phyloP scores from a whole-genome alignment of 2,329 filamentous ascomycete species.

The Colletotrichum karsti region DNA sequence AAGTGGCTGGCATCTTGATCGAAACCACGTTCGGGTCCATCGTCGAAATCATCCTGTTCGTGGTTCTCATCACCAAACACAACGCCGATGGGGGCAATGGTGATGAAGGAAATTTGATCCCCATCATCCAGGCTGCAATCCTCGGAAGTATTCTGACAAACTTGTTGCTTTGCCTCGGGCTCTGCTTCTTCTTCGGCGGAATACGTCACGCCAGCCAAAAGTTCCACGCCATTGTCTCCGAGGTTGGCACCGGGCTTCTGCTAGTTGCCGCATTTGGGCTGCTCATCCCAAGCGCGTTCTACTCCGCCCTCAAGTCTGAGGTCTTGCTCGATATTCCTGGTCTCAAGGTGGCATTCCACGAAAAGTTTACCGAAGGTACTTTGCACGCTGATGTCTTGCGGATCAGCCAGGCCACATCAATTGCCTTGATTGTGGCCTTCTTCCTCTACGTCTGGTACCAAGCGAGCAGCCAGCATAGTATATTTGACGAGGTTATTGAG shows the following conservation, averaged over 20 bases:
- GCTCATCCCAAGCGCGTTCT: constrained; percentile 44
- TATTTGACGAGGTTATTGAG: constrained; percentile 66
- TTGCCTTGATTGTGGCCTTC: constrained; percentile 70
- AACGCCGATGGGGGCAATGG: constrained; percentile 32
- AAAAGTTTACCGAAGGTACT: constrained; percentile 40
- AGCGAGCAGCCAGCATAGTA: constrained; percentile 69
- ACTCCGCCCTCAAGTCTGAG: constrained; percentile 43
- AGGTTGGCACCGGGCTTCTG: constrained; percentile 72
- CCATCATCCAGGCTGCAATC: constrained; percentile 75
- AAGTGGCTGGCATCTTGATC: constrained; percentile 63
- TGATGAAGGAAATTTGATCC: constrained; percentile 51
- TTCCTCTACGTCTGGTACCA: constrained; percentile 67
- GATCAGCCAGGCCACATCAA: constrained; percentile 69
- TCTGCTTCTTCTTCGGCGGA: constrained; percentile 74
- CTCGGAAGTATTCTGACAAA: constrained; percentile 76
- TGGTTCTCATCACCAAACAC: constrained; percentile 62
- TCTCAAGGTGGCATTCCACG: constrained; percentile 31
- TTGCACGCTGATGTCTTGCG: constrained; percentile 58
- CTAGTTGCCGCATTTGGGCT: constrained; percentile 62
- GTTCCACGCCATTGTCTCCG: constrained; percentile 73
- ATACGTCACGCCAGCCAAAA: constrained; percentile 65
- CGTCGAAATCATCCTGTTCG: constrained; percentile 75
- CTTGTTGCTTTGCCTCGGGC: constrained; percentile 70
- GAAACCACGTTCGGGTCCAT: constrained; percentile 67
- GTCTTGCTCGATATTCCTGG: constrained; percentile 32